Conservation (phyloP, 2,329 filamentous ascomycete species). For the Exophiala alcalophila region DNA sequence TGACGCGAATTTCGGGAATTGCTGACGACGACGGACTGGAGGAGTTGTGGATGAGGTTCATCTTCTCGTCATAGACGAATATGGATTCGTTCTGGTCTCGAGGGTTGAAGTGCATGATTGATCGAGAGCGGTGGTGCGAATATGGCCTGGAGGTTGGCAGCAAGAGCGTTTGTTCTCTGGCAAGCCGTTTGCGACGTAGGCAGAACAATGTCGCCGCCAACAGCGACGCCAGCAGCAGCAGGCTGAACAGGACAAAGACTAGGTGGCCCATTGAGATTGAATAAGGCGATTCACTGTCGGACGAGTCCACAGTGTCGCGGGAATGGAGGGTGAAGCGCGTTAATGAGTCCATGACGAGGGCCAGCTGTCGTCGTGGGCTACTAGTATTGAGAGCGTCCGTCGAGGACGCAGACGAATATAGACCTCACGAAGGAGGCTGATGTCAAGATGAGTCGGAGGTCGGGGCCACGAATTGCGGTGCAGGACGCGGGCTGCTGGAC, state of each 20-base stretch:
- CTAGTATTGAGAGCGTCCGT: conserved; percentile 17
- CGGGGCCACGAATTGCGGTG: conserved; percentile 15
- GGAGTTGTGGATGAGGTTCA: conserved; percentile 72
- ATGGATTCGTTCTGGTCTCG: conserved; percentile 64
- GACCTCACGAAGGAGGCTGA: conserved; percentile 22
- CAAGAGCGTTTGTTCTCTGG: conserved; percentile 50
- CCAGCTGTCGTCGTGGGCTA: conserved; percentile 9
- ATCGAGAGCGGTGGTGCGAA: conserved; percentile 56
- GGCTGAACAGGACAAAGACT: conserved; percentile 72
- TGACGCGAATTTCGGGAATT: conserved; percentile 97
- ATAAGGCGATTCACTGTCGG: conserved; percentile 48
- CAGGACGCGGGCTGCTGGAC: conserved; percentile 11
- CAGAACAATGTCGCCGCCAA: conserved; percentile 67
- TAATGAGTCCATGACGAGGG: conserved; percentile 20
- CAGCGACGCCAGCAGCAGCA: conserved; percentile 70
- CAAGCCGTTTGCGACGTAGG: conserved; percentile 65
- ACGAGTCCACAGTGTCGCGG: conserved; percentile 32
- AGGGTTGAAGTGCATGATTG: conserved; percentile 50
- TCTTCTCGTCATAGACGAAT: conserved; percentile 75
- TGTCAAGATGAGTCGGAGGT: conserved; percentile 17
- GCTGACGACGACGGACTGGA: conserved; percentile 71
- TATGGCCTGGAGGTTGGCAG: conserved; percentile 68
- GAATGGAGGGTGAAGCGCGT: conserved; percentile 10
- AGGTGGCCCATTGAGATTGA: conserved; percentile 67
- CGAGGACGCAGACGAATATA: conserved; percentile 24